Evolutionary conservation across 2,329 filamentous ascomycete genomes (phyloP), one percentile per base, ranked within the genome.

Genomic region (Knufia fluminis): DNA sequence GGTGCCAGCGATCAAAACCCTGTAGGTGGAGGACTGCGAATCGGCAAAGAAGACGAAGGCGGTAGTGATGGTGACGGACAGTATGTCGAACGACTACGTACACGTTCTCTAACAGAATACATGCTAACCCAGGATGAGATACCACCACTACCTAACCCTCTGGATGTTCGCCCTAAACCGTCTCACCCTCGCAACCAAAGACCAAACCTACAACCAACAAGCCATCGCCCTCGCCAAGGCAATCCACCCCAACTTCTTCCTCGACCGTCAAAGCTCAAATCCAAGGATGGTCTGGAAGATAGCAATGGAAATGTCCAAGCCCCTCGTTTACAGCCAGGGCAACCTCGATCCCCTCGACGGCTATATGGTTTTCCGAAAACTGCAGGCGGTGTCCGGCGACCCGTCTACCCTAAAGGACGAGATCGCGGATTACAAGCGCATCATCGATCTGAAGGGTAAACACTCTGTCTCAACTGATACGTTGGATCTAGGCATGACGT

Each of bases 81-180:
- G 59, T 28, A 28, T 28, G 26, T 28, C 26, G 26, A 28, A n/a
- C n/a, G n/a, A n/a, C n/a, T n/a, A n/a, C n/a, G n/a, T n/a, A n/a
- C n/a, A n/a, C n/a, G n/a, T n/a, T n/a, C n/a, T n/a, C n/a, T n/a
- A n/a, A n/a, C n/a, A n/a, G n/a, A n/a, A n/a, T n/a, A 28, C 12
- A 28, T 12, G 26, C 26, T 28, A 28, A 28, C 12, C 26, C 12
- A 12, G 12, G 26, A 6, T 6, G 12, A 28, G 26, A 12, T 80
- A 81, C 52, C 76, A 79, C 55, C 78, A 80, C 56, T 80, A 80
- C 54, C 65, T 80, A 17, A 80, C 76, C 0, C 58, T 80, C 3
- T 82, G 78, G 78, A 79, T 80, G 76, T 80, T 79, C 59, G 76
- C 77, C 1, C 66, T 81, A 3, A 79, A 78, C 57, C 67, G 78